Percentiles rank a stretch among this genome's conserved stretches.
These are phyloP conservation scores for Fraxinus sp. DNA, from an alignment of 305 asterid genomes.

Conservation along the genomic window DNA sequence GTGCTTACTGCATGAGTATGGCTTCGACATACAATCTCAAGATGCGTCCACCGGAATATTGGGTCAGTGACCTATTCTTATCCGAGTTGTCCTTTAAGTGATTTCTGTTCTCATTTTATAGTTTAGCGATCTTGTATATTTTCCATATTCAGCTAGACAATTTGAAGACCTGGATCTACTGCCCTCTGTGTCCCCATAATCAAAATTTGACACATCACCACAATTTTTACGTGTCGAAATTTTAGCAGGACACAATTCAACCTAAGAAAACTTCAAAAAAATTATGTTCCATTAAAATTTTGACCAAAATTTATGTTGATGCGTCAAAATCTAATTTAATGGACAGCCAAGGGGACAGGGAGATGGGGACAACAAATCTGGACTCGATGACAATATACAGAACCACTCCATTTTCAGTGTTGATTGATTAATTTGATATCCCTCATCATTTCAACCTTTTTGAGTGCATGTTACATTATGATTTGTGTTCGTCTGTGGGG, in stretches of 20 bases:
- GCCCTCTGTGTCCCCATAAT: background rate
- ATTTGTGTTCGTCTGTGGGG: background rate
- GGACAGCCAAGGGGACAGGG: background rate
- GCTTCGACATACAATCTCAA: slow-evolving; percentile 97
- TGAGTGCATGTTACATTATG: background rate
- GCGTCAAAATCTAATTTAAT: too few relatives aligned
- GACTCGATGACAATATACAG: background rate
- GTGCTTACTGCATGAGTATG: slow-evolving; percentile 99
- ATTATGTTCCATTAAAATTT: background rate
- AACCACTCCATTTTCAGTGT: background rate
- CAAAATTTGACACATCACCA: background rate
- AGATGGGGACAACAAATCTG: too few relatives aligned
- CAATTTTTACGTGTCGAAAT: background rate
- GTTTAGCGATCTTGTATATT: background rate
- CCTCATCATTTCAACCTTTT: too few relatives aligned
- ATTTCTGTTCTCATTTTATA: background rate
- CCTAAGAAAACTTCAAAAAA: background rate
- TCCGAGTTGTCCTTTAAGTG: background rate
- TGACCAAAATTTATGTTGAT: background rate
- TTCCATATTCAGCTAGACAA: background rate
- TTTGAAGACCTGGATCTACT: background rate
- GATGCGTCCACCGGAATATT: slow-evolving; percentile 95
- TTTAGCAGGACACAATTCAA: background rate
- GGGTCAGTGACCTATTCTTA: slow-evolving; percentile 48
- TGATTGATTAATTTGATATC: background rate